Conservation (phyloP, 148 eudicot genomes). For the Rheum nobile region DNA sequence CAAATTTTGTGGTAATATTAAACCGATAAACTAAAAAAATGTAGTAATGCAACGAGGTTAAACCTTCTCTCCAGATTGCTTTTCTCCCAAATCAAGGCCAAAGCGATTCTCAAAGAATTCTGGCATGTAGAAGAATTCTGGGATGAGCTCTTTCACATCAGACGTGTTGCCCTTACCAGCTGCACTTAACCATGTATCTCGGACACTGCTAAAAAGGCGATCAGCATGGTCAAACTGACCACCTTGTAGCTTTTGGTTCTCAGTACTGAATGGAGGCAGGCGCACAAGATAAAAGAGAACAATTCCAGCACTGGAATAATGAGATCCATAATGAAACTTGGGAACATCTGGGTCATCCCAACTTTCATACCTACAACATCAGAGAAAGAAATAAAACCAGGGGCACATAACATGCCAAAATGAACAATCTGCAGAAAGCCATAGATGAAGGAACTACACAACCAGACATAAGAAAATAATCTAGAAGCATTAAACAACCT, state of each 20-base stretch:
- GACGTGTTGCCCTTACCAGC: constrained; percentile 98
- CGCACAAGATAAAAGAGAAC: constrained; percentile 95
- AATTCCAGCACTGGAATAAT: constrained; percentile 97
- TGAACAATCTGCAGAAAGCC: background rate
- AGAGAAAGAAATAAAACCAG: background rate
- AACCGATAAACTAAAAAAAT: background rate
- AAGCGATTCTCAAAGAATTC: constrained; percentile 87
- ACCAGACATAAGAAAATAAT: background rate
- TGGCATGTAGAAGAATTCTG: constrained; percentile 96
- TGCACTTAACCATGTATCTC: constrained; percentile 94
- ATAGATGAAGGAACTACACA: background rate
- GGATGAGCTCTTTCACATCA: constrained; percentile 96
- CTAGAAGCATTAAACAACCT: constrained; percentile 38
- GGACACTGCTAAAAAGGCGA: constrained; percentile 82
- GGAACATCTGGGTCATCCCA: constrained; percentile 99
- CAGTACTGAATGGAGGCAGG: constrained; percentile 82
- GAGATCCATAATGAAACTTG: constrained; percentile 97
- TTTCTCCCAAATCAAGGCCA: constrained; percentile 87
- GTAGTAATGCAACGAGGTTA: background rate
- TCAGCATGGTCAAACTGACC: constrained; percentile 99
- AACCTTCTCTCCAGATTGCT: constrained; percentile 96
- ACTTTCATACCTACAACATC: constrained; percentile 63
- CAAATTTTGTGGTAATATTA: background rate
- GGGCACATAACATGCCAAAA: background rate
- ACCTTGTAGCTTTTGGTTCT: constrained; percentile 94